phyloP scores from a whole-genome alignment of 768 basidiomycete genomes.

The Tulasnella calospora region DNA sequence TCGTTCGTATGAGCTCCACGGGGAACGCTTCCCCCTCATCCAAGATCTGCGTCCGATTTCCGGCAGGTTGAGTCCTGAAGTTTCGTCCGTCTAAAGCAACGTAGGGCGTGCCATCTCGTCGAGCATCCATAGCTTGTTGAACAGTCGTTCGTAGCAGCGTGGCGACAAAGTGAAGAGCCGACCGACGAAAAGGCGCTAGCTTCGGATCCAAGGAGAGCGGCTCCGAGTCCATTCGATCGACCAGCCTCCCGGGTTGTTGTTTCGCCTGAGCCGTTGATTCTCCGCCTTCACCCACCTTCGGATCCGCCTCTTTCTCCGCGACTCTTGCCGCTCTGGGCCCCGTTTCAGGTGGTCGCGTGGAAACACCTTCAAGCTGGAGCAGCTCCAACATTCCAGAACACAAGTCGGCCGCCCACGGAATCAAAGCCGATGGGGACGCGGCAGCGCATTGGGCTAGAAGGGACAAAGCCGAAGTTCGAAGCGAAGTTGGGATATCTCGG shows the following conservation, averaged over 20 bases:
- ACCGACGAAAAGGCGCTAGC: conserved; percentile 75
- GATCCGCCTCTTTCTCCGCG: conserved; percentile 20
- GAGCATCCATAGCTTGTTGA: conserved; percentile 46
- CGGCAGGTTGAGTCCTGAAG: conserved; percentile 9
- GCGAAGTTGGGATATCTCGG: conserved; percentile 57
- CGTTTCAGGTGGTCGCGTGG: background rate
- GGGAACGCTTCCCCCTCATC: conserved; percentile 36
- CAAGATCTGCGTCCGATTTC: background rate
- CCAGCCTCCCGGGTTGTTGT: background rate
- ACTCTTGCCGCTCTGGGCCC: background rate
- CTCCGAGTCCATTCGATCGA: conserved; percentile 47
- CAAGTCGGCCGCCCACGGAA: conserved; percentile 60
- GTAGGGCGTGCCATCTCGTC: conserved; percentile 4
- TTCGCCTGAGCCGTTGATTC: background rate
- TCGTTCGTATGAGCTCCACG: conserved; percentile 44
- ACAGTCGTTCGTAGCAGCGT: conserved; percentile 60
- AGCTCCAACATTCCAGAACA: conserved; percentile 69
- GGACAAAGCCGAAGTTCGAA: conserved; percentile 64
- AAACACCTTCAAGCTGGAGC: conserved; percentile 42
- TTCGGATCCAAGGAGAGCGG: conserved; percentile 58
- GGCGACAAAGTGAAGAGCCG: conserved; percentile 77
- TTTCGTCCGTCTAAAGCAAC: background rate
- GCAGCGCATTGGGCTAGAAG: conserved; percentile 71
- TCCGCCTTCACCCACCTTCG: background rate
- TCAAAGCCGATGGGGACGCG: conserved; percentile 56